Base-by-base conservation (phyloP, 352 stramenopile species). In the Thalassiosira oceanica region DNA sequence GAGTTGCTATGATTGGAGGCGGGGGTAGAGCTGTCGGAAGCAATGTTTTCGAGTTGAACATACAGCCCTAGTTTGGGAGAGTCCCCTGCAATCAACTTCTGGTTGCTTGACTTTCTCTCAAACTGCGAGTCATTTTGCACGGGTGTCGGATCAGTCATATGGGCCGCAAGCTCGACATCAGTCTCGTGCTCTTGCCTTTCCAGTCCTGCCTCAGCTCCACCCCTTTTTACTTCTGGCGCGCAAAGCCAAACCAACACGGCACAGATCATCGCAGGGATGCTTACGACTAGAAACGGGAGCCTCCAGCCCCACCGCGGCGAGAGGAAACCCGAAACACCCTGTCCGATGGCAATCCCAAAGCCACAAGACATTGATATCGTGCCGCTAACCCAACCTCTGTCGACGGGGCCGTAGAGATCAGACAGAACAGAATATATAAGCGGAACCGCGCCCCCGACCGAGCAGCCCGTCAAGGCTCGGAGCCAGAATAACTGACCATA, bases 391-490 rank as follows among this genome's bases (percentile, higher is more conserved):
- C 37, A 60, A 26, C 55, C 55, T 16, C 65, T 24, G 21, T 75
- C 55, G 13, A 55, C 49, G 2, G 80, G 61, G 11, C 35, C 42
- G 54, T 87, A 93, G 27, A 82, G 76, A 62, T 93, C 86, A 0
- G 83, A 80, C 63, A 93, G 55, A 20, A 93, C 57, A 4, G 83
- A 91, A 63, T 88, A 93, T 21, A 90, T 85, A 18, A 93, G 33
- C 5, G 86, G 86, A 20, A 93, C 31, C 3, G 84, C 83, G 15
- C 86, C 86, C n/a, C 86, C 86, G 2, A 92, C 63, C 29, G 51
- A 77, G 20, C 87, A 81, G 13, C 85, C 85, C 7, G 85, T 92
- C 37, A 90, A 55, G 6, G 83, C 81, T 33, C 85, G 49, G 56
- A 63, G 81, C 45, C 77, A 55, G 58, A 83, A 89, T 13, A 87